Evolutionary conservation across 495 filamentous ascomycete genomes (phyloP), one percentile per base, ranked within the genome.

Genomic region (Halenospora varia): DNA sequence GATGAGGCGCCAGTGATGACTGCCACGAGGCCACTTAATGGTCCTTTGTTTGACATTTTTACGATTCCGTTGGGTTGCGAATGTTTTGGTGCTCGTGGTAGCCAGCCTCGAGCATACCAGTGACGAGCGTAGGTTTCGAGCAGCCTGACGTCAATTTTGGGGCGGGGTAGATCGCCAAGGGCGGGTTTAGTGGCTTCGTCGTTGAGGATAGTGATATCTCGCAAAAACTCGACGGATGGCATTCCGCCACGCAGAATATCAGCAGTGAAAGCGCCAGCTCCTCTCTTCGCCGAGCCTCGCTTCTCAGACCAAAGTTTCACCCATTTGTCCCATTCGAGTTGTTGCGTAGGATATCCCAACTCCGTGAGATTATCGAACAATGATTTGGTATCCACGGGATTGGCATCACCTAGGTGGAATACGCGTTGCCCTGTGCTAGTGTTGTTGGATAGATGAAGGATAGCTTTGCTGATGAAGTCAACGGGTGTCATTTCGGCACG

Each of bases 401-500:
- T 73, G n/a, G 85, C 79, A 55, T 88, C 84, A 9, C 85, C 84
- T 0, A 88, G 70, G 57, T 88, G 85, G 71, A 85, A 85, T 18
- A 87, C 68, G 0, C 71, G 74, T 57, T 83, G 81, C 15, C 80
- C 70, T 10, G 72, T 70, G 11, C 80, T 65, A 0, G 70, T 77
- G 42, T 84, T 74, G 11, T 80, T 78, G 39, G 77, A 73, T 47
- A 88, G 77, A 40, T 82, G 77, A 25, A 86, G 65, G 55, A 88
- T 86, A 0, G 82, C 77, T 59, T 81, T 80, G 68, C 80, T 85
- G 53, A 88, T 81, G 53, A 87, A 87, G 68, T 88, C 84, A 2
- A 85, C 85, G 0, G 85, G 85, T 2, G 85, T 87, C 84, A 87
- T 87, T 69, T 88, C 85, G 0, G 82, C 83, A 24, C 81, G 78